phyloP scores from a whole-genome alignment of 2,329 filamentous ascomycete species.

The Claviceps fusiformis region DNA sequence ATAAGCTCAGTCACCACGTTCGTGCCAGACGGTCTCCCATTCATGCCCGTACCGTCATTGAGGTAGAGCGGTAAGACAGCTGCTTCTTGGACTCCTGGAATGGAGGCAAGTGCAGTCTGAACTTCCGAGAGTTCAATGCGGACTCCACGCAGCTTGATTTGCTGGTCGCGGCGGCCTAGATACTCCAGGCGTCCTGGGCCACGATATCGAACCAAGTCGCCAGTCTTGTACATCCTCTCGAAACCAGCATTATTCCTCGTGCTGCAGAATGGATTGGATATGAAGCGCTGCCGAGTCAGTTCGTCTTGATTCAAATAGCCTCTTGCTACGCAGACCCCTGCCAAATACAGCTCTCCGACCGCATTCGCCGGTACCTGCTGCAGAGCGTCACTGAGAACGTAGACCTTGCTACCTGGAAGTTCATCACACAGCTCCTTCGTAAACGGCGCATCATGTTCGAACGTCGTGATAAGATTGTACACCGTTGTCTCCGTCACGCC shows the following conservation, averaged over 20 bases:
- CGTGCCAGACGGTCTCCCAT: background rate
- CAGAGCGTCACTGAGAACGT: constrained; percentile 3
- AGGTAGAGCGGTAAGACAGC: constrained; percentile 3
- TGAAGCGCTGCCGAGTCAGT: constrained; percentile 4
- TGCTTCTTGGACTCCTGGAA: constrained; percentile 2
- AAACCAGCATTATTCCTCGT: background rate
- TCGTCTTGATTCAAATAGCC: constrained; percentile 3
- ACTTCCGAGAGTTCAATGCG: constrained; percentile 9
- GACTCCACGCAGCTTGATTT: constrained; percentile 9
- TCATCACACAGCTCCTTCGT: background rate
- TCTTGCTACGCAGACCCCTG: constrained; percentile 1
- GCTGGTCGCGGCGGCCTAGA: constrained; percentile 9
- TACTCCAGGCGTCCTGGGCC: constrained; percentile 7
- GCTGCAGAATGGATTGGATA: background rate
- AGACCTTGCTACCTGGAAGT: background rate
- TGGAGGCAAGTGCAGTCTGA: constrained; percentile 4
- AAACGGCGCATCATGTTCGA: background rate
- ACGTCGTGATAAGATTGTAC: constrained; percentile 1
- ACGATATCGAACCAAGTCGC: constrained; percentile 7
- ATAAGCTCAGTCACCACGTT: background rate
- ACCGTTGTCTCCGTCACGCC: background rate
- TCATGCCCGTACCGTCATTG: background rate
- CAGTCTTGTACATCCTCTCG: constrained; percentile 7
- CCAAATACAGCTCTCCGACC: constrained; percentile 4
- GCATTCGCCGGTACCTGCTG: constrained; percentile 1